Percentiles rank a stretch among this genome's conserved stretches.
phyloP scores from a whole-genome alignment of 495 filamentous ascomycete species.

The Trichocladium uniseriatum region DNA sequence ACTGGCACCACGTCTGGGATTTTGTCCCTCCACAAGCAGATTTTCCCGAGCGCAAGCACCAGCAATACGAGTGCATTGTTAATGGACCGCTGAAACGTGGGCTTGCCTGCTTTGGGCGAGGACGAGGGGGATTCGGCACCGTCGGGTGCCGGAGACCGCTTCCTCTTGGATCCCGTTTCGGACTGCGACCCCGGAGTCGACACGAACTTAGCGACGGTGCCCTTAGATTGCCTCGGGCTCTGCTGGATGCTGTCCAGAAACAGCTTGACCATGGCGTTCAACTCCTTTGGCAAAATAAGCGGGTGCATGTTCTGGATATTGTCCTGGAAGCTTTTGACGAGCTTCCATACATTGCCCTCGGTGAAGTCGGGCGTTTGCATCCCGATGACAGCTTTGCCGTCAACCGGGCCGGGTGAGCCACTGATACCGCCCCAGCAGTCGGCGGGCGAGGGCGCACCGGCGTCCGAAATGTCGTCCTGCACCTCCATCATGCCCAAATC shows the following conservation, averaged over 20 bases:
- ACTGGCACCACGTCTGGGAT: constrained; percentile 53
- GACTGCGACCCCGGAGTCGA: constrained; percentile 9
- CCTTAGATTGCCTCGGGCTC: constrained; percentile 17
- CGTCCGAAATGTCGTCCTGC: constrained; percentile 37
- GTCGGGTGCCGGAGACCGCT: constrained; percentile 41
- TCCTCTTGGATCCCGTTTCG: constrained; percentile 49
- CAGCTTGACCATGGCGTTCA: constrained; percentile 41
- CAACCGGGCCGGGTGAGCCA: constrained; percentile 30
- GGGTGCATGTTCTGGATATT: constrained; percentile 87
- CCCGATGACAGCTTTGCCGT: constrained; percentile 41
- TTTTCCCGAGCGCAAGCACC: constrained; percentile 76
- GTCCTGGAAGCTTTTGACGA: constrained; percentile 61
- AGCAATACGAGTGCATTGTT: constrained; percentile 72
- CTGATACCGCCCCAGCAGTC: constrained; percentile 44
- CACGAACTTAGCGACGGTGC: constrained; percentile 24
- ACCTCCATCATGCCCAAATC: constrained; percentile 24
- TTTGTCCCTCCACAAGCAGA: constrained; percentile 55
- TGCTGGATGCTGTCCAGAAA: constrained; percentile 38
- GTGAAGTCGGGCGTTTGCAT: constrained; percentile 53
- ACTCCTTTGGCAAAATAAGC: constrained; percentile 51
- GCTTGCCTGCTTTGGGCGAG: constrained; percentile 29
- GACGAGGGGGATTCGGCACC: constrained; percentile 24
- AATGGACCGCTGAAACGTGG: constrained; percentile 46
- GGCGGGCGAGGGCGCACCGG: constrained; percentile 38
- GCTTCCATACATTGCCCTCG: constrained; percentile 48